A percentile compares a stretch with the other conserved stretches of the same genome.
These are phyloP conservation scores for Abrus precatorius DNA, from an alignment of 306 rosid species.

Conservation along the genomic window DNA sequence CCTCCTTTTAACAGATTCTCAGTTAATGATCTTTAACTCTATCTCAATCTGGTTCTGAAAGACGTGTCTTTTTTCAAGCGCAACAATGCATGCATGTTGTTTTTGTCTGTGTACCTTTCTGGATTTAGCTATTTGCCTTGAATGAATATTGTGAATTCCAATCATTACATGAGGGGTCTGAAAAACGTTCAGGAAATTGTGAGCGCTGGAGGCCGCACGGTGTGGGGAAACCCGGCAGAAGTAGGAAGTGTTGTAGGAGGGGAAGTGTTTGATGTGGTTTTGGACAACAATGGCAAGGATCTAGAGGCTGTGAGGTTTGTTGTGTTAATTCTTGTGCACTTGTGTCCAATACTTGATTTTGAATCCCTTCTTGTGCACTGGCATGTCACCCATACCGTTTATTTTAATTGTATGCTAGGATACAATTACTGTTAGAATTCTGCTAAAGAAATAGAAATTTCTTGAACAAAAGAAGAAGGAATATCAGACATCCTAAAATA, in stretches of 20 bases:
- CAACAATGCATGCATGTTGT: neutral
- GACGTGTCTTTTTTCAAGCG: neutral
- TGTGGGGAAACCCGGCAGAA: constrained; percentile 86
- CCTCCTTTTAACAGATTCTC: constrained; percentile 92
- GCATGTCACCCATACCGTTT: neutral
- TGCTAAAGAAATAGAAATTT: neutral
- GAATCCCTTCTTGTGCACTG: neutral
- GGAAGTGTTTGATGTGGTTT: constrained; percentile 84
- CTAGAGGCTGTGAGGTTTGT: constrained; percentile 80
- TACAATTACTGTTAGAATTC: neutral
- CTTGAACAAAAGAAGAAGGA: neutral
- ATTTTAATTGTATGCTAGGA: constrained; percentile 18
- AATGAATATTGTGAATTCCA: constrained; percentile 14
- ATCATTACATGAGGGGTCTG: neutral
- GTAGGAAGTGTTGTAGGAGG: constrained; percentile 74
- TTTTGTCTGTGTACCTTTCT: neutral
- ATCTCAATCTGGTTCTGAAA: neutral
- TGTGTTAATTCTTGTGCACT: neutral
- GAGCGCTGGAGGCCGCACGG: constrained; percentile 81
- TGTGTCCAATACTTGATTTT: constrained; percentile 27
- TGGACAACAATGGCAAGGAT: constrained; percentile 98
- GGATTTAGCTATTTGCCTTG: constrained; percentile 24
- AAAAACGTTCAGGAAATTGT: constrained; percentile 77
- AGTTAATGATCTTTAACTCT: constrained; percentile 48
- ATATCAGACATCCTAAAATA: constrained; percentile 30